Evolutionary conservation across 306 rosid species (phyloP).

Genomic region (Corylus heterophylla): DNA sequence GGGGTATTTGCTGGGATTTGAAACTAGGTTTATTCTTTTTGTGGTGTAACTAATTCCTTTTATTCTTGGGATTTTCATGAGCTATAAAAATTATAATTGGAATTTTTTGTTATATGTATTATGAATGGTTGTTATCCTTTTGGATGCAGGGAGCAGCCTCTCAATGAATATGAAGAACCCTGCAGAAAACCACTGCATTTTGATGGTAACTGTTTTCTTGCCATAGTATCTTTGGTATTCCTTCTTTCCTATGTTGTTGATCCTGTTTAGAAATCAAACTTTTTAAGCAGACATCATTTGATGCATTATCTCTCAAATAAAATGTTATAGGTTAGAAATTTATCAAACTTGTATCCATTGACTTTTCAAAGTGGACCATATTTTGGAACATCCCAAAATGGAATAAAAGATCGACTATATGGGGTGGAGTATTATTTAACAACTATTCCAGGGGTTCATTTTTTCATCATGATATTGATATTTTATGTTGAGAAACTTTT

Average conservation of each 20-base stretch:
- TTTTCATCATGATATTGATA: neutral
- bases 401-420: neutral
- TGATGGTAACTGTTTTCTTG: conserved; percentile 62
- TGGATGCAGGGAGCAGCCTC: conserved; percentile 61
- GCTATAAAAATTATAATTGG: neutral
- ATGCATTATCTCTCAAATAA: neutral
- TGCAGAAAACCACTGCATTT: conserved; percentile 44
- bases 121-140: conserved; percentile 16
- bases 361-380: no score
- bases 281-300: neutral
- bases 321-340: neutral
- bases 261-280: neutral
- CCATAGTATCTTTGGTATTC: neutral
- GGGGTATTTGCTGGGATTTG: neutral
- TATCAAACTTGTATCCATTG: no score
- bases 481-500: neutral
- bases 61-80: conserved; percentile 1
- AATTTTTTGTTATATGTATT: conserved; percentile 3
- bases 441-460: neutral
- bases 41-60: neutral
- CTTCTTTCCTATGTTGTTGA: neutral
- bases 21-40: neutral
- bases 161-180: conserved; percentile 37
- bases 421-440: neutral
- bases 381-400: neutral